phyloP scores from a whole-genome alignment of 192 early-diverging fungal species.

The Coemansia sp. region DNA sequence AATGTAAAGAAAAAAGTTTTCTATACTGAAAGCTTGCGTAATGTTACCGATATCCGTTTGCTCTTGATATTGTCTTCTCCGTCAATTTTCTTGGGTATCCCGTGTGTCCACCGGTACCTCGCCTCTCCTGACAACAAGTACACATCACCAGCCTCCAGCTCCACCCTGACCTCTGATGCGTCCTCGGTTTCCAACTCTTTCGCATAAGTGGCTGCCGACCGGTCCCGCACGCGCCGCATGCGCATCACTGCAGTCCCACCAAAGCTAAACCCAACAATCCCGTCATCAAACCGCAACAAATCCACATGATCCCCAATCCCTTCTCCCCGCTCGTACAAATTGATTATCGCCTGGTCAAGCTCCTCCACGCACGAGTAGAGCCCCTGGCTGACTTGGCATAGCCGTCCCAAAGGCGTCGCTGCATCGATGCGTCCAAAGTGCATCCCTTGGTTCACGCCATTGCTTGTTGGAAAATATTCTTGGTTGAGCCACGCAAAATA shows the following conservation, averaged over 20 bases:
- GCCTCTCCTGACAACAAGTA: conserved; percentile 53
- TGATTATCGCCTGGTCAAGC: conserved; percentile 56
- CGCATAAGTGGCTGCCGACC: conserved; percentile 12
- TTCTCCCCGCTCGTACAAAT: conserved; percentile 53
- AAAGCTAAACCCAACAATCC: conserved; percentile 50
- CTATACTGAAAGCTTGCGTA: conserved; percentile 26
- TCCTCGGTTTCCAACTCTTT: background rate
- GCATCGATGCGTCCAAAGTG: conserved; percentile 27
- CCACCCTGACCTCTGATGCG: conserved; percentile 2
- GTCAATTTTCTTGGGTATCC: conserved; percentile 30
- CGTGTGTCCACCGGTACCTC: conserved; percentile 56
- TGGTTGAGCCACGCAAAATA: conserved; percentile 33
- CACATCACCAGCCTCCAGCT: conserved; percentile 46
- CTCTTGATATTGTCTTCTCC: conserved; percentile 9
- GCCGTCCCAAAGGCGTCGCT: conserved; percentile 14
- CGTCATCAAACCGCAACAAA: conserved; percentile 56
- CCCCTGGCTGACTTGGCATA: background rate
- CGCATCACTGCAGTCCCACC: conserved; percentile 45
- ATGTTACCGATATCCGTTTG: conserved; percentile 34
- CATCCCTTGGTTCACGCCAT: conserved; percentile 37
- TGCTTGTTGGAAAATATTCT: conserved; percentile 18
- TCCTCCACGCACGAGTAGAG: no score
- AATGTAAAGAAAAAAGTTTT: conserved; percentile 5
- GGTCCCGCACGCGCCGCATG: conserved; percentile 9
- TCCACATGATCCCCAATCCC: conserved; percentile 57